Evolutionary conservation across 1,284 basidiomycete genomes (phyloP).

Genomic region (Apiotrichum mycotoxinovorans): DNA sequence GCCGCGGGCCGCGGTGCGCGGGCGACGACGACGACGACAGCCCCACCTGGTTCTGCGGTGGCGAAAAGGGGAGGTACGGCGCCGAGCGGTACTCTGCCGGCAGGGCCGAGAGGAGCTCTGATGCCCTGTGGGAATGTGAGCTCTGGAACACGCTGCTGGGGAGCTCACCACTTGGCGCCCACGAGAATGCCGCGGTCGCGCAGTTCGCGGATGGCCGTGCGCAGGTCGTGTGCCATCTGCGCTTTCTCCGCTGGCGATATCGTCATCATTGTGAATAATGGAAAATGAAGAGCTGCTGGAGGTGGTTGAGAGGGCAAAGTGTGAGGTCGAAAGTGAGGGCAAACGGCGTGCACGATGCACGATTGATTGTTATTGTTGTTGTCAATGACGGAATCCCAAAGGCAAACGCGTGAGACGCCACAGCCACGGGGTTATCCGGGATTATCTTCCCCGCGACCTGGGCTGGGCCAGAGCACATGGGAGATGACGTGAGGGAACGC

Average conservation of each 20-base stretch:
- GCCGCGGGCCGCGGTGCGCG: constrained; percentile 23
- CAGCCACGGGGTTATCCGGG: not conserved
- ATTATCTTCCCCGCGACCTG: not conserved
- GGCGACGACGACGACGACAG: constrained; percentile 24
- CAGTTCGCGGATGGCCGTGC: constrained; percentile 42
- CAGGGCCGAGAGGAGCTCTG: constrained; percentile 45
- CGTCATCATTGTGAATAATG: constrained; percentile 1
- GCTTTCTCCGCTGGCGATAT: constrained; percentile 23
- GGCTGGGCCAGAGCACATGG: too few relatives aligned
- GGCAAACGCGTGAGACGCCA: not conserved
- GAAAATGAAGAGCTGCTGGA: not conserved
- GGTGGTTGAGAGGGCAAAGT: not conserved
- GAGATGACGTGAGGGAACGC: too few relatives aligned
- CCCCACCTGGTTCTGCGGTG: constrained; percentile 30
- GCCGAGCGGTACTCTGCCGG: constrained; percentile 37
- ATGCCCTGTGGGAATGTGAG: constrained; percentile 38
- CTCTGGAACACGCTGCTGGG: not conserved
- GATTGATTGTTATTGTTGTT: constrained; percentile 8
- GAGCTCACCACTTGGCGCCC: constrained; percentile 46
- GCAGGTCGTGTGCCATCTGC: constrained; percentile 46
- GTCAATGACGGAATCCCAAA: not conserved
- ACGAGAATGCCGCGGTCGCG: constrained; percentile 47
- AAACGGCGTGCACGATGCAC: not conserved
- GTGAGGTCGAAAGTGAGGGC: not conserved
- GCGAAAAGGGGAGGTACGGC: constrained; percentile 43